Percentiles rank a stretch among this genome's conserved stretches.
These are phyloP conservation scores for Irpex rosettiformis DNA, from an alignment of 1,284 basidiomycete genomes.

Conservation along the genomic window DNA sequence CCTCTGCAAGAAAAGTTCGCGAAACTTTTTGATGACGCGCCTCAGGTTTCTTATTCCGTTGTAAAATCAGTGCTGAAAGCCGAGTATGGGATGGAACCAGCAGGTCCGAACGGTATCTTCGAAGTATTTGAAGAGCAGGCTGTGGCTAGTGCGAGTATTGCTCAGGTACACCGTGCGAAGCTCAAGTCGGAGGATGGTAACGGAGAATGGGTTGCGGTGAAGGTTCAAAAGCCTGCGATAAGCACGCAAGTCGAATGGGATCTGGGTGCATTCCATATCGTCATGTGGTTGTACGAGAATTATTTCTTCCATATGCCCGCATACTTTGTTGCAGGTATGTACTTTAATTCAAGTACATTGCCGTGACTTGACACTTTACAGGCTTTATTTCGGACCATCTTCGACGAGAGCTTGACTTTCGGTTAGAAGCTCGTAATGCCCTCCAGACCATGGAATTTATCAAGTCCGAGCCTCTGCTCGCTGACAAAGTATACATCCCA, in stretches of 20 bases:
- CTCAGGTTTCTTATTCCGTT: conserved; percentile 72
- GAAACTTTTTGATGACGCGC: conserved; percentile 82
- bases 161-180: conserved; percentile 83
- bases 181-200: conserved; percentile 43
- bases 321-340: conserved; percentile 69
- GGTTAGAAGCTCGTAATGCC: conserved; percentile 70
- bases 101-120: conserved; percentile 72
- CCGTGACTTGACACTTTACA: conserved; percentile 20
- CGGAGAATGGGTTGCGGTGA: conserved; percentile 74
- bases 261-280: conserved; percentile 56
- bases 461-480: conserved; percentile 60
- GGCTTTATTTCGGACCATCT: conserved; percentile 83
- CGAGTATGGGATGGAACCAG: conserved; percentile 66
- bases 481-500: conserved; percentile 76
- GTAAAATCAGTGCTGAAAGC: conserved; percentile 66
- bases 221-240: conserved; percentile 89
- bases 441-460: conserved; percentile 56
- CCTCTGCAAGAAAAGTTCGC: conserved; percentile 81
- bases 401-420: conserved; percentile 78
- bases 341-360: background rate
- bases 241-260: conserved; percentile 85
- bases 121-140: conserved; percentile 72
- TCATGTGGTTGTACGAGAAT: conserved; percentile 75
- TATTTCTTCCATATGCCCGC: conserved; percentile 76
- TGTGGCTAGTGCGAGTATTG: conserved; percentile 83